Percentiles rank a stretch among this genome's conserved stretches.
These are phyloP conservation scores for Penicillium turbatum DNA, from an alignment of 495 filamentous ascomycete genomes.

Conservation along the genomic window DNA sequence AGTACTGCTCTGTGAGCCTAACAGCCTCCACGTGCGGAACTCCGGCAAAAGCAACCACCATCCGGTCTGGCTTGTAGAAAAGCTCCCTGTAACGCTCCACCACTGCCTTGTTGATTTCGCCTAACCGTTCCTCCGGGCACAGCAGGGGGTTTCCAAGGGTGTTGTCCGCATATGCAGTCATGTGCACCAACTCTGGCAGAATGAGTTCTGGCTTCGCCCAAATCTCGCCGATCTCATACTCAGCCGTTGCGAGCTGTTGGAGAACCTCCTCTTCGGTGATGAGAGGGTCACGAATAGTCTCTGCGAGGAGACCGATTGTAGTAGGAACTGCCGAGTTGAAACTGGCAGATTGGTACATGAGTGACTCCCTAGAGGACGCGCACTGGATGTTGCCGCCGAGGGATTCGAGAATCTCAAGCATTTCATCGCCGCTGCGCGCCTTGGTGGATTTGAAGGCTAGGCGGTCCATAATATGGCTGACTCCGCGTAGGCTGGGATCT, in stretches of 20 bases:
- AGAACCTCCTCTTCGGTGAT: constrained; percentile 88
- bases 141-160: constrained; percentile 91
- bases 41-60: constrained; percentile 93
- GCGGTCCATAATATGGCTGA: constrained; percentile 94
- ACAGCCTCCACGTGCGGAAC: constrained; percentile 80
- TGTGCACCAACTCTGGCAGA: constrained; percentile 89
- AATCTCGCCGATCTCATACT: constrained; percentile 95
- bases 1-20: constrained; percentile 73
- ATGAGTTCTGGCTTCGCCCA: constrained; percentile 98
- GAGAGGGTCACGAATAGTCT: constrained; percentile 85
- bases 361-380: constrained; percentile 86
- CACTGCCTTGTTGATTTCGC: constrained; percentile 65
- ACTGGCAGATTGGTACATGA: constrained; percentile 98
- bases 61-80: constrained; percentile 84
- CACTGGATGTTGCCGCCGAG: constrained; percentile 95
- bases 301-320: constrained; percentile 80
- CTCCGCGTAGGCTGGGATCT: constrained; percentile 75
- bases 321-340: constrained; percentile 91
- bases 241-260: constrained; percentile 82
- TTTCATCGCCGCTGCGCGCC: constrained; percentile 67
- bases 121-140: constrained; percentile 80
- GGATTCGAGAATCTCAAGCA: constrained; percentile 79
- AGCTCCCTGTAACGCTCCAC: constrained; percentile 75
- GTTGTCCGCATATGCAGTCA: constrained; percentile 90
- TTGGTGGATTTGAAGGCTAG: constrained; percentile 94